These are phyloP conservation scores for Tulasnella sp. DNA, from an alignment of 768 basidiomycete genomes.

Conservation along the genomic window DNA sequence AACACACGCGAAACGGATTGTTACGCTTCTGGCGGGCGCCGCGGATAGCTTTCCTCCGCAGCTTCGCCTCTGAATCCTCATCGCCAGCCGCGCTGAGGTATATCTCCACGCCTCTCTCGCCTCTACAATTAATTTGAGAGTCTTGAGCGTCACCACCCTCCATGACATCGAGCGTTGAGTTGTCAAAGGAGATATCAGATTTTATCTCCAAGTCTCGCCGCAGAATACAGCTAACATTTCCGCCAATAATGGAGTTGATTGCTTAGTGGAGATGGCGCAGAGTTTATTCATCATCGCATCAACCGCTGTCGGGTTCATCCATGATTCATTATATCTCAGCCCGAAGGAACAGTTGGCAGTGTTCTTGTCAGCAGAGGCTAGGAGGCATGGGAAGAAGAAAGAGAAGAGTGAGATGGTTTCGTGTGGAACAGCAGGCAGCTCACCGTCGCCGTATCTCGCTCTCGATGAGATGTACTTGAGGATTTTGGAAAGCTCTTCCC, in stretches of 20 bases:
- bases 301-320: background rate
- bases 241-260: background rate
- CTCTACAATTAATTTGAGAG: too few species aligned
- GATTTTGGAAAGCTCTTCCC: too few species aligned
- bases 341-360: background rate
- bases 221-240: background rate
- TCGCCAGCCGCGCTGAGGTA: too few species aligned
- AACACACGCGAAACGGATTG: too few species aligned
- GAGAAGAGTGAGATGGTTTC: background rate
- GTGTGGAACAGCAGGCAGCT: background rate
- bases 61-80: too few species aligned
- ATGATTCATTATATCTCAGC: background rate
- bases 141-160: too few species aligned
- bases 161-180: constrained; percentile 12
- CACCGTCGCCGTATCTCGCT: too few species aligned
- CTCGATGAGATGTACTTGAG: too few species aligned
- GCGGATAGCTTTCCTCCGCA: too few species aligned
- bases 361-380: background rate
- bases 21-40: too few species aligned
- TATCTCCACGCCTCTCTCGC: too few species aligned
- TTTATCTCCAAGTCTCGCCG: constrained; percentile 16
- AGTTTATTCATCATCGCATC: background rate
- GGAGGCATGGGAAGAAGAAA: background rate
- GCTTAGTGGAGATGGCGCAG: background rate
- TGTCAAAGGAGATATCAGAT: constrained; percentile 5